These are phyloP conservation scores for Ananas comosus DNA, from an alignment of 176 grass and related monocot genomes.

Conservation along the genomic window DNA sequence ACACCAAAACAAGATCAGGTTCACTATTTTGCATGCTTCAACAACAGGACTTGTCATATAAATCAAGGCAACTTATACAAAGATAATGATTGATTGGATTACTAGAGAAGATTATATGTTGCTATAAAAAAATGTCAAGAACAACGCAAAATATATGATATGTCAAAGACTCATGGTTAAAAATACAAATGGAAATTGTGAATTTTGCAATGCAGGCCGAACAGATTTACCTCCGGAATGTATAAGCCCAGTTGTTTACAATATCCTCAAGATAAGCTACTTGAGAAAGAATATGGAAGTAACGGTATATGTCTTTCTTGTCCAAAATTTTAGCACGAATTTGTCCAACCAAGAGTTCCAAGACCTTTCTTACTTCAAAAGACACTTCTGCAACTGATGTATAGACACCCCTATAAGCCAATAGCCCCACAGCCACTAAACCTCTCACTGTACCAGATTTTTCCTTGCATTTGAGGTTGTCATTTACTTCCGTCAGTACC, in stretches of 20 bases:
- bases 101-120: background rate
- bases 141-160: constrained; percentile 17
- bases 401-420: constrained; percentile 80
- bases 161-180: too few relatives aligned
- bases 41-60: too few relatives aligned
- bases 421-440: constrained; percentile 80
- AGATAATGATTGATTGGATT: too few relatives aligned
- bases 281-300: constrained; percentile 74
- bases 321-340: constrained; percentile 64
- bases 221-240: constrained; percentile 52
- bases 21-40: too few relatives aligned
- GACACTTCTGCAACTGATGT: constrained; percentile 70
- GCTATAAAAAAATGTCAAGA: background rate
- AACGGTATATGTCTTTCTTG: constrained; percentile 50
- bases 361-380: constrained; percentile 78
- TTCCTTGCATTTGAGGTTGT: constrained; percentile 48
- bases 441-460: constrained; percentile 46
- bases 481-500: constrained; percentile 39
- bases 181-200: too few relatives aligned
- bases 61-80: too few relatives aligned
- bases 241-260: constrained; percentile 79
- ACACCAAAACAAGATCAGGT: too few relatives aligned
- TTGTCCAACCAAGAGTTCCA: constrained; percentile 66
- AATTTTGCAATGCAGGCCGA: background rate
- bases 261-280: constrained; percentile 88